Percentiles rank a stretch among this genome's conserved stretches.
Conservation (phyloP, 805 yeast species). For the Pichia scutulata region DNA sequence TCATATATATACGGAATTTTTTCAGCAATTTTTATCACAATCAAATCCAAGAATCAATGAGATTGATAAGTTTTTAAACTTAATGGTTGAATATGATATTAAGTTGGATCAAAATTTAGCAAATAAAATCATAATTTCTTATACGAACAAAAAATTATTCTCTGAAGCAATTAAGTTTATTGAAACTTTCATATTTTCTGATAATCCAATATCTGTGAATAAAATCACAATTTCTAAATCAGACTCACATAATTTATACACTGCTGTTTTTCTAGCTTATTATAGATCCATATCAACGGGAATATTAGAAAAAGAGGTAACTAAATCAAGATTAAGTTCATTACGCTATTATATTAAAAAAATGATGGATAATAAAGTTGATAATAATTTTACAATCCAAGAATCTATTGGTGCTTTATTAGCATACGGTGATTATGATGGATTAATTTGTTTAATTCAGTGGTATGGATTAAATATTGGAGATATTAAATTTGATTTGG, state of each 20-base stretch:
- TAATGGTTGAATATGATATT: conserved; percentile 27
- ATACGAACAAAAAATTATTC: conserved; percentile 23
- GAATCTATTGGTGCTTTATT: conserved; percentile 17
- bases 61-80: conserved; percentile 24
- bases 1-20: conserved; percentile 34
- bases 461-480: conserved; percentile 17
- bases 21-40: conserved; percentile 29
- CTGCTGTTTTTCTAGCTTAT: conserved; percentile 5
- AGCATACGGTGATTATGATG: conserved; percentile 19
- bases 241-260: conserved; percentile 7
- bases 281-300: conserved; percentile 9
- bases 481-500: conserved; percentile 9
- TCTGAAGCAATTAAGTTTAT: conserved; percentile 28
- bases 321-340: conserved; percentile 9
- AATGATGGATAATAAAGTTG: conserved; percentile 10
- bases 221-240: background rate
- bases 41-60: conserved; percentile 19
- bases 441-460: conserved; percentile 21
- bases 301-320: conserved; percentile 2
- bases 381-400: conserved; percentile 5
- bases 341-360: conserved; percentile 13
- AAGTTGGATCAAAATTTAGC: conserved; percentile 31
- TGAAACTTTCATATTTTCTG: conserved; percentile 19
- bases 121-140: conserved; percentile 31
- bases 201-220: conserved; percentile 9